These are phyloP conservation scores for Prunus persica DNA, from an alignment of 306 rosid species.

Conservation along the genomic window Prunus_persica_NCBIv2 NC_034009.1:45021001-45021500, in stretches of 20 bases:
- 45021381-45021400: constrained; percentile 20
- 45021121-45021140: no score
- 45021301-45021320: not conserved
- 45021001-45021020: no score
- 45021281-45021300: not conserved
- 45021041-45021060: no score
- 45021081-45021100: no score
- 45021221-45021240: not conserved
- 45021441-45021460: constrained; percentile 28
- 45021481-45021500: constrained; percentile 22
- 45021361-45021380: not conserved
- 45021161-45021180: no score
- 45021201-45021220: not conserved
- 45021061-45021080: no score
- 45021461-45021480: not conserved
- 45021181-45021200: not conserved
- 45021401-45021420: not conserved
- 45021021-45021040: no score
- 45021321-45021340: not conserved
- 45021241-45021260: no score
- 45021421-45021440: constrained; percentile 40
- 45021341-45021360: not conserved
- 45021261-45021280: not conserved
- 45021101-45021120: no score
- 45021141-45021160: no score